Percentiles rank a stretch among this genome's conserved stretches.
Conservation (phyloP, 768 basidiomycete genomes). For the Hortiboletus flavorubellus region DNA sequence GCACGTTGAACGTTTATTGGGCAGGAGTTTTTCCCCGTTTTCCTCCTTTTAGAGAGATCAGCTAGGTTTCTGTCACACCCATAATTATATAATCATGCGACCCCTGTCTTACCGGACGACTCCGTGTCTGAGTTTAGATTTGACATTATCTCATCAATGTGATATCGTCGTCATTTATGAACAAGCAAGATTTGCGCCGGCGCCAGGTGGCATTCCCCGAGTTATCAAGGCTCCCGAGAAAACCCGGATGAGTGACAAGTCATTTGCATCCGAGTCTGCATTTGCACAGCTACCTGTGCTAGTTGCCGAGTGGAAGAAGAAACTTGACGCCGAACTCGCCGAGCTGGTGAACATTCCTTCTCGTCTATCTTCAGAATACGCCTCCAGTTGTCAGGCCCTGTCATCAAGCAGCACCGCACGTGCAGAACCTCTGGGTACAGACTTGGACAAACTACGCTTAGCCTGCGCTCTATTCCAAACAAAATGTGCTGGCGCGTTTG, state of each 20-base stretch:
- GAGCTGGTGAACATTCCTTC: not conserved
- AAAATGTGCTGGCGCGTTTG: not conserved
- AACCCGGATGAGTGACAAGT: not conserved
- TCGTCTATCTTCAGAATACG: not conserved
- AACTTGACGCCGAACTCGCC: conserved; percentile 7
- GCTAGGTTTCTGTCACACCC: too few species aligned
- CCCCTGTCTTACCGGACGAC: too few species aligned
- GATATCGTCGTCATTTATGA: too few species aligned
- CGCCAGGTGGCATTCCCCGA: too few species aligned
- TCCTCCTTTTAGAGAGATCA: too few species aligned
- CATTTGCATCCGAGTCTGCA: conserved; percentile 1
- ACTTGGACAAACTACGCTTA: not conserved
- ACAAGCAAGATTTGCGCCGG: too few species aligned
- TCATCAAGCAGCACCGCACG: not conserved
- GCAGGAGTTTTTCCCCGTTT: too few species aligned
- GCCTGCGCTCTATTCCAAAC: conserved; percentile 7
- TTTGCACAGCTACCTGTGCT: conserved; percentile 10
- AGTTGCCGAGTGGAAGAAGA: conserved; percentile 3
- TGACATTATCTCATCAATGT: too few species aligned
- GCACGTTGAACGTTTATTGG: too few species aligned
- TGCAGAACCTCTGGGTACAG: not conserved
- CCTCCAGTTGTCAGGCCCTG: not conserved
- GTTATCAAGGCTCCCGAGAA: not conserved
- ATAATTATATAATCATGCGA: too few species aligned
- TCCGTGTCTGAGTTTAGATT: too few species aligned